Evolutionary conservation across 352 stramenopile genomes (phyloP).

Genomic region (Phytophthora pinifolia): DNA sequence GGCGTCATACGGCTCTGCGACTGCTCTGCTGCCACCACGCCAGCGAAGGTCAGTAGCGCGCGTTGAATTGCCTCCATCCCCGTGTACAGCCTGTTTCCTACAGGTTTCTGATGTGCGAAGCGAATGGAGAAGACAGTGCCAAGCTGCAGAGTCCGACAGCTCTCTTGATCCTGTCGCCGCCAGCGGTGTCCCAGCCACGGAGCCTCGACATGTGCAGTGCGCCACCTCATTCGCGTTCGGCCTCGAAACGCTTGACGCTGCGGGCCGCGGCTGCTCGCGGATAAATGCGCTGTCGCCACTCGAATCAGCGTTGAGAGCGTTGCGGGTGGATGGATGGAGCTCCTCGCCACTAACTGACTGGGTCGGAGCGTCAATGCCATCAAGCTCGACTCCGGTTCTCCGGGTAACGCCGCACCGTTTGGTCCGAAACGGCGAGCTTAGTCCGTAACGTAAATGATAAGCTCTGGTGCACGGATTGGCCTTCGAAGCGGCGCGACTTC

Average conservation of each 20-base stretch:
- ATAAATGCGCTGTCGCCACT: slow-evolving; percentile 14
- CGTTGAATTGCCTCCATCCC: no score
- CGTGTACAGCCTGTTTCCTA: no score
- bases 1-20: no score
- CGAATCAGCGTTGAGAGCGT: neutral
- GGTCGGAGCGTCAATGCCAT: no score
- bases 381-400: slow-evolving; percentile 1
- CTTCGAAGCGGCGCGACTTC: slow-evolving; percentile 13
- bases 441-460: slow-evolving; percentile 24
- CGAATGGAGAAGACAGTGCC: no score
- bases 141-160: no score
- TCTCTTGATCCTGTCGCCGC: no score
- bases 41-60: no score
- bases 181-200: no score
- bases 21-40: no score
- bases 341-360: neutral
- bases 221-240: neutral
- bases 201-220: neutral
- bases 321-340: neutral
- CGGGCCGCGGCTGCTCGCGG: neutral
- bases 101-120: no score
- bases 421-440: slow-evolving; percentile 2
- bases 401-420: neutral
- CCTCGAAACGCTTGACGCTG: neutral
- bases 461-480: slow-evolving; percentile 1